phyloP scores from a whole-genome alignment of 208 protist genomes.

The Entamoeba moshkovskii region DNA sequence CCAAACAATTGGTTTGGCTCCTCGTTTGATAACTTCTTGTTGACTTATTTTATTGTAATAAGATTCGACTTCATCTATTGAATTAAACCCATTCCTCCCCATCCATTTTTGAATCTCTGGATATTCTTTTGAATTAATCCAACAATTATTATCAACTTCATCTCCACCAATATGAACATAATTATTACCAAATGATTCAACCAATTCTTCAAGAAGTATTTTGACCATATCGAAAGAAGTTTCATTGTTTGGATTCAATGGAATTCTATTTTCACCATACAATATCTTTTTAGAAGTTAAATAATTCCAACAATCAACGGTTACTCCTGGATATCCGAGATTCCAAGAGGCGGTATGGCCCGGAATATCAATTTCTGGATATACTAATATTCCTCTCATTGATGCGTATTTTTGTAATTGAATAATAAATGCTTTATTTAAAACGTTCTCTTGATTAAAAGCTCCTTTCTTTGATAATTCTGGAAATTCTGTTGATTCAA shows the following conservation, averaged over 20 bases:
- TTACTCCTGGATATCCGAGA: background rate
- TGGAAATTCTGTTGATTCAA: conserved; percentile 29
- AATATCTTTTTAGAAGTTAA: background rate
- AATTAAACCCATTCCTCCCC: background rate
- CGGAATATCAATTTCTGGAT: conserved; percentile 24
- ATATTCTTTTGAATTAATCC: background rate
- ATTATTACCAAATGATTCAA: background rate
- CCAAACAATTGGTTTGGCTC: background rate
- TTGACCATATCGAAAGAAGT: background rate
- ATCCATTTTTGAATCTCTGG: background rate
- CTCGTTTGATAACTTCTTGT: background rate
- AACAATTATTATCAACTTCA: conserved; percentile 1
- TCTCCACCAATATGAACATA: conserved; percentile 33
- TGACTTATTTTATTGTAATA: background rate
- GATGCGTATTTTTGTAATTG: conserved; percentile 14
- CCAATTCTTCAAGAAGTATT: conserved; percentile 2
- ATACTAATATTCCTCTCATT: conserved; percentile 12
- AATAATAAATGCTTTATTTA: conserved; percentile 28
- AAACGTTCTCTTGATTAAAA: conserved; percentile 22
- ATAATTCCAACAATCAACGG: conserved; percentile 9
- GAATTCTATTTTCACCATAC: background rate
- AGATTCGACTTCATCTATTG: background rate
- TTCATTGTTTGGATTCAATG: conserved; percentile 22
- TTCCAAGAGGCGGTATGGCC: conserved; percentile 20
- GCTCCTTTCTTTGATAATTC: conserved; percentile 30